Evolutionary conservation across 352 stramenopile genomes (phyloP).

Genomic region (Phytophthora citrophthora): DNA sequence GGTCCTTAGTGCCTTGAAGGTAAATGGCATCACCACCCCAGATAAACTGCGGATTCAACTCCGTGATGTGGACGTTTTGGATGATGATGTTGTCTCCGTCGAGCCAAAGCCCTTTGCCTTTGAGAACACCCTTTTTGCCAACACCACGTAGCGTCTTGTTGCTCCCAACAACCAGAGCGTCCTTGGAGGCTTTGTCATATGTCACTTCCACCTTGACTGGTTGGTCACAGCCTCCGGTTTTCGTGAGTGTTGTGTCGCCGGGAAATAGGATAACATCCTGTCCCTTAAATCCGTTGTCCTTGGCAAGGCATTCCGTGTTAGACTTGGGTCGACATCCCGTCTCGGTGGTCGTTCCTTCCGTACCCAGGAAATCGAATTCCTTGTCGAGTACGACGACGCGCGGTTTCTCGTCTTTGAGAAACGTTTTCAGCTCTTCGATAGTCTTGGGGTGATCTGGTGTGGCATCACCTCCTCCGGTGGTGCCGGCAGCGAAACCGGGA

Average conservation of each 20-base stretch:
- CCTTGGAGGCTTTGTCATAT: constrained; percentile 37
- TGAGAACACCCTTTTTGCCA: constrained; percentile 25
- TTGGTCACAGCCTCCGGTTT: constrained; percentile 51
- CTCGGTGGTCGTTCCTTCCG: constrained; percentile 41
- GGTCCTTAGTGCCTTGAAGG: constrained; percentile 25
- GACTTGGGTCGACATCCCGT: constrained; percentile 40
- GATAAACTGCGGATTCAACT: constrained; percentile 52
- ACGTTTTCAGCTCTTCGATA: constrained; percentile 35
- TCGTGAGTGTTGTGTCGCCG: constrained; percentile 43
- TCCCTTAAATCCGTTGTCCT: constrained; percentile 42
- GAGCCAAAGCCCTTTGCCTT: constrained; percentile 32
- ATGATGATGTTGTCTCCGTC: constrained; percentile 5
- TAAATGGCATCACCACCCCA: constrained; percentile 37
- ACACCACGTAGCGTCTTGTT: constrained; percentile 40
- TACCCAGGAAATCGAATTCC: constrained; percentile 41
- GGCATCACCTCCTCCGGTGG: constrained; percentile 40
- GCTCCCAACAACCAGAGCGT: constrained; percentile 23
- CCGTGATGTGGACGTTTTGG: constrained; percentile 37
- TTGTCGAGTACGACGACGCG: constrained; percentile 50
- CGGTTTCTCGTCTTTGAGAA: constrained; percentile 29
- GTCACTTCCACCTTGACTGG: constrained; percentile 28
- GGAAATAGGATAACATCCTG: constrained; percentile 48
- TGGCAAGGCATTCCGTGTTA: constrained; percentile 37
- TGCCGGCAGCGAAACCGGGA: constrained; percentile 35
- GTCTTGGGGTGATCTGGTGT: constrained; percentile 34